Evolutionary conservation across 75 land plant species (phyloP), one percentile per base, ranked within the genome.

Genomic region (Gnetum montanum): DNA sequence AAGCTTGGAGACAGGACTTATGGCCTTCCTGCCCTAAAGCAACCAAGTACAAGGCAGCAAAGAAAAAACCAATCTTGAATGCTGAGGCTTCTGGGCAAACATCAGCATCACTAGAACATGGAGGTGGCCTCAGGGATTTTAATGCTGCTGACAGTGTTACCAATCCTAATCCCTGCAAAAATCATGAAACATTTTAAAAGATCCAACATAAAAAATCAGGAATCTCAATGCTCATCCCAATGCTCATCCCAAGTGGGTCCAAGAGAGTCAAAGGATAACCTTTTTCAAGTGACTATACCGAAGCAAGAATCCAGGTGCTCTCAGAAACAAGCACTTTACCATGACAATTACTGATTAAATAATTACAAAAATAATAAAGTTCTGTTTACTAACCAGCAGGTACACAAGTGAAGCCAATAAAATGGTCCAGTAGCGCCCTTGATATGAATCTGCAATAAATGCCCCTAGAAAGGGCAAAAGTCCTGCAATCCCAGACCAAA

Each of bases 1-100:
- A 83, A 4, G 91, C 74, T 24, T 75, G 76, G 4, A 81, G 63
- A 57, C 85, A 86, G 7, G 97, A 85, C 60, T 78, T 83, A 70
- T 77, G 76, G 2, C 85, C 80, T 0, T 85, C 89, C 40, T 69
- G 64, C 1, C 74, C 88, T 4, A 84, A 23, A 1, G 88, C 61
- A 13, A 80, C 33, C 3, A 80, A 12, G 51, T 84, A 80, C 1
- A 84, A 67, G 1, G 72, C 55, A 8, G 50, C 11, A 60, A 54
- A 76, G 61, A 75, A 75, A 13, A 70, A 43, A 1, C 44, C 60
- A 4, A 55, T 16, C 33, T 67, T 28, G 24, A 58, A 27, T 4
- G 15, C n/a, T 26, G 51, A 27, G 28, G 51, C 25, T 27, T 11
- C 6, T 6, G 5, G 40, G 23, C 25, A 13, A 8, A 31, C 1